Percentiles rank a stretch among this genome's conserved stretches.
phyloP scores from a whole-genome alignment of 108 stramenopile species.

The Cyclostephanos invisitatus region DNA sequence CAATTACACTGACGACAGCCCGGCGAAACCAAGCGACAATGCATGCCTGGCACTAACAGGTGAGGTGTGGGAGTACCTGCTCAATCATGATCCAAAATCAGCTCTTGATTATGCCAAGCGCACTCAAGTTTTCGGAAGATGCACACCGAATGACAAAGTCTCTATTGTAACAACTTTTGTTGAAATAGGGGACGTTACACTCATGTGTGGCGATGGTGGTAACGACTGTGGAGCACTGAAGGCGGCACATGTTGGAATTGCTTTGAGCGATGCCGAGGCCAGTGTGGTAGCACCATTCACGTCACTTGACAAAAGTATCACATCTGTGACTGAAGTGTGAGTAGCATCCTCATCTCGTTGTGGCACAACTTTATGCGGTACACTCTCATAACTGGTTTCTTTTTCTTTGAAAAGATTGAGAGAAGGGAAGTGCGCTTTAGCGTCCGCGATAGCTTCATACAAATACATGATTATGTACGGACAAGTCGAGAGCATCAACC shows the following conservation, averaged over 20 bases:
- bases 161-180: conserved; percentile 61
- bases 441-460: conserved; percentile 62
- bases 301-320: conserved; percentile 49
- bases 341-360: not conserved
- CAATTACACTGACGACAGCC: conserved; percentile 30
- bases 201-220: conserved; percentile 76
- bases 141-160: conserved; percentile 64
- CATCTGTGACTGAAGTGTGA: conserved; percentile 52
- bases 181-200: conserved; percentile 53
- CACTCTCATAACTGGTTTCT: too few relatives aligned
- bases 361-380: not conserved
- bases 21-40: conserved; percentile 10
- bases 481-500: conserved; percentile 60
- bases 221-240: conserved; percentile 74
- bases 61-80: conserved; percentile 49
- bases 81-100: conserved; percentile 32
- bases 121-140: conserved; percentile 62
- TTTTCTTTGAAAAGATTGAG: conserved; percentile 32
- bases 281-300: conserved; percentile 61
- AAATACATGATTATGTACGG: conserved; percentile 80
- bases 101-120: conserved; percentile 32
- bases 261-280: conserved; percentile 59
- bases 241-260: conserved; percentile 68
- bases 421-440: conserved; percentile 72
- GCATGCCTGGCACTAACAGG: conserved; percentile 61